These are phyloP conservation scores for Picochlorum costavermella DNA, from an alignment of 139 green algal genomes.

Conservation along the genomic window DNA sequence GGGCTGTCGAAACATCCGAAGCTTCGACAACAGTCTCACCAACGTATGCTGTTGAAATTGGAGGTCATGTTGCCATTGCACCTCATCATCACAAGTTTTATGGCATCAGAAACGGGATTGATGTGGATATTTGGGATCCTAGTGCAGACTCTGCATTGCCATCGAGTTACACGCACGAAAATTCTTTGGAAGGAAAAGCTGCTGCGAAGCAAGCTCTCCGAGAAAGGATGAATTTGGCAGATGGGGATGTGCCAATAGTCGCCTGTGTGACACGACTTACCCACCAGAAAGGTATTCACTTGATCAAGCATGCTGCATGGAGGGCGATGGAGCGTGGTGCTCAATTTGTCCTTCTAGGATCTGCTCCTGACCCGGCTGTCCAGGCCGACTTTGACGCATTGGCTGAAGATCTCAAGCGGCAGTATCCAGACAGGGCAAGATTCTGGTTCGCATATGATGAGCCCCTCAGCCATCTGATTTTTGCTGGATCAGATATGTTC, in stretches of 20 bases:
- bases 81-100: slow-evolving; percentile 74
- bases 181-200: slow-evolving; percentile 48
- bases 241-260: slow-evolving; percentile 63
- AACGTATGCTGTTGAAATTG: slow-evolving; percentile 84
- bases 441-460: slow-evolving; percentile 91
- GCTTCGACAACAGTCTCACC: slow-evolving; percentile 88
- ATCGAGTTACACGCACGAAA: slow-evolving; percentile 48
- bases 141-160: slow-evolving; percentile 64
- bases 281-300: slow-evolving; percentile 95
- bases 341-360: slow-evolving; percentile 98
- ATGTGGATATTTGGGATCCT: slow-evolving; percentile 96
- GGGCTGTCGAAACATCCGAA: slow-evolving; percentile 52
- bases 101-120: slow-evolving; percentile 92
- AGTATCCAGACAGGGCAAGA: slow-evolving; percentile 66
- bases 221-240: slow-evolving; percentile 44
- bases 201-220: slow-evolving; percentile 57
- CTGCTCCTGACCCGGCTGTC: slow-evolving; percentile 70
- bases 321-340: slow-evolving; percentile 75
- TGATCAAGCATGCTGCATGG: slow-evolving; percentile 94
- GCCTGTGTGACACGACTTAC: slow-evolving; percentile 72
- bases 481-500: slow-evolving; percentile 84
- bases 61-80: slow-evolving; percentile 58
- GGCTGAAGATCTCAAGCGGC: slow-evolving; percentile 43
- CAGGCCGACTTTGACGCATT: slow-evolving; percentile 82
- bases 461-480: slow-evolving; percentile 77